Base-by-base conservation (phyloP, 73 alveolate species). In the Paramecium bursaria region DNA sequence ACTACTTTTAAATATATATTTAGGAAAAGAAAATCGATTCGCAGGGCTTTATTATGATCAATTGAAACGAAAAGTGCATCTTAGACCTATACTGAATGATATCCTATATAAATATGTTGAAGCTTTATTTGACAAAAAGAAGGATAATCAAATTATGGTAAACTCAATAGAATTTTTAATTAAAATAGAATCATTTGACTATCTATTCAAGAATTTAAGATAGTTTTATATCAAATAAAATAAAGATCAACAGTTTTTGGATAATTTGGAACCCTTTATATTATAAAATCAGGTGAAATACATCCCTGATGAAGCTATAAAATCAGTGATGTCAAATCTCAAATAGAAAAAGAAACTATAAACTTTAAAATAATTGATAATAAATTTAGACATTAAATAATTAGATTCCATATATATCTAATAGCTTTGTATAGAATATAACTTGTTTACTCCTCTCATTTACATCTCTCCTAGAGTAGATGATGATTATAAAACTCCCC, bases 401-500 rank as follows among this genome's bases (percentile, higher is more conserved):
- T 42, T 67, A 5, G 82, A 67, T 67, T 47, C 82, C 1, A 67
- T 67, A 9, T 19, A 39, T 17, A 19, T 67, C 13, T 42, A 67
- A 42, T 67, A 67, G 27, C 21, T 67, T 21, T 67, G 82, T 67
- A 67, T 67, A 14, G 82, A 67, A 67, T 25, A 35, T 67, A 67
- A 67, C 21, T 19, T 67, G 44, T 67, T 67, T 67, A 67, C 82
- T 35, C 82, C 50, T 1, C 50, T 67, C 7, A 67, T 67, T 7
- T 67, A 67, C 21, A 67, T 67, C 19, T 33, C 60, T 15, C 82
- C 82, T 1, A 67, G 82, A 35, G 82, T 67, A 25, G 82, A 67
- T 67, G 82, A 67, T 31, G 82, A 67, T 42, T 67, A 67, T 39
- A 67, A 67, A 42, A 67, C 82, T 5, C 82, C 82, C 4, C 46